These are phyloP conservation scores for Fagus crenata DNA, from an alignment of 306 rosid genomes.

Conservation along the genomic window DNA sequence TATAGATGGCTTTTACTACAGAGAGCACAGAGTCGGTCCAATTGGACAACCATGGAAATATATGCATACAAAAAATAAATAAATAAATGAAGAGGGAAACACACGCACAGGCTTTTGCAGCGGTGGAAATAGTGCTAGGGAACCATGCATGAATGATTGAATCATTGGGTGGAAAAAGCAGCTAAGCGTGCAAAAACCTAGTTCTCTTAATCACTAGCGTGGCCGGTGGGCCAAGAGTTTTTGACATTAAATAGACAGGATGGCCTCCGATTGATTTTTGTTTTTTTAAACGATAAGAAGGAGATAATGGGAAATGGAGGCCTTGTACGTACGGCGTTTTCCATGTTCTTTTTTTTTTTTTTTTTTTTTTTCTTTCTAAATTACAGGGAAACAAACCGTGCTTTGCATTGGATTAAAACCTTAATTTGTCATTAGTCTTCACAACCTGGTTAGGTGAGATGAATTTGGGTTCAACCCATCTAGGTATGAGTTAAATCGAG, in stretches of 20 bases:
- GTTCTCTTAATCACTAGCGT: neutral
- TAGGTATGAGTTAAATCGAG: no score
- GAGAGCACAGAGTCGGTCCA: neutral
- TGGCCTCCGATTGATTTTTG: neutral
- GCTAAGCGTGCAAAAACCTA: conserved; percentile 15
- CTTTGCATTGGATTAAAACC: no score
- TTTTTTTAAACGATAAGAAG: no score
- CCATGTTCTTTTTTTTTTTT: no score
- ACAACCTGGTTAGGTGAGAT: no score
- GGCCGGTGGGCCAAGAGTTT: conserved; percentile 4
- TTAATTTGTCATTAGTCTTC: no score
- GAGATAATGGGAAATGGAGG: no score
- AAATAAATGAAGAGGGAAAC: neutral
- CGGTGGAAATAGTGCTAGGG: neutral
- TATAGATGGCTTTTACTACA: conserved; percentile 4
- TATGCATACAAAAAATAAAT: neutral
- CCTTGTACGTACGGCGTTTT: no score
- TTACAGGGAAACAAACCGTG: no score
- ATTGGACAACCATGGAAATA: neutral
- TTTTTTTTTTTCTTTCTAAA: no score
- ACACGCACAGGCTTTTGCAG: neutral
- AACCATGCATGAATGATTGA: conserved; percentile 8
- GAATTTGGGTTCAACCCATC: no score
- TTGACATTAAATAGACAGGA: neutral
- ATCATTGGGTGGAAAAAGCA: conserved; percentile 13